Conservation (phyloP, 331 rosid genomes). For the Malus hybrid region DNA sequence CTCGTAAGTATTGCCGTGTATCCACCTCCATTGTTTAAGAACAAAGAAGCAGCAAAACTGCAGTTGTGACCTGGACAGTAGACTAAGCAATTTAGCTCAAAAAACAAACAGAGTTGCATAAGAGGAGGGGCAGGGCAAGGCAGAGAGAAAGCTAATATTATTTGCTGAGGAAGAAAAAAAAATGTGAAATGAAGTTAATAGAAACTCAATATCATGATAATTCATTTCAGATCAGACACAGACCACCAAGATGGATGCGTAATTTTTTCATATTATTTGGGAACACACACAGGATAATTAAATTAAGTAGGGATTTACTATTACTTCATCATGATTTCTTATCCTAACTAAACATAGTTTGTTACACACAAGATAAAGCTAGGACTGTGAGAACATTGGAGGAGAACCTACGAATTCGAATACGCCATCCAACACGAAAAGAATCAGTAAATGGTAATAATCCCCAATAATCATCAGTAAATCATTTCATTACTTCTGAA, state of each 20-base stretch:
- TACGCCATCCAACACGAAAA: neutral
- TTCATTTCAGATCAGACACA: neutral
- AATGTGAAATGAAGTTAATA: too few species aligned
- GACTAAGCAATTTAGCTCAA: neutral
- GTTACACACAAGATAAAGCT: neutral
- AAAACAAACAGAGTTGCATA: neutral
- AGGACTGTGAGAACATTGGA: neutral
- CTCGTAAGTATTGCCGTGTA: neutral
- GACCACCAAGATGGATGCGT: neutral
- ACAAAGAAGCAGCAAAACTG: neutral
- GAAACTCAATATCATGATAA: neutral
- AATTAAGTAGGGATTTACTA: neutral
- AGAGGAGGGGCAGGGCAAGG: neutral
- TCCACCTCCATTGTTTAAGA: conserved; percentile 1
- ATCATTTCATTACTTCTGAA: neutral
- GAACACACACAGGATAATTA: neutral
- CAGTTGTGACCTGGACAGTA: conserved; percentile 3
- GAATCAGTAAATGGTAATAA: neutral
- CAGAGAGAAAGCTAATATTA: neutral
- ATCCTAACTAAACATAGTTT: neutral
- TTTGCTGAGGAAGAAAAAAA: neutral
- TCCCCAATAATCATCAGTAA: neutral
- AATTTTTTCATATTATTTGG: neutral
- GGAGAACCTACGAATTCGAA: neutral
- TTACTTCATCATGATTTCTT: neutral